Percentiles rank a stretch among this genome's conserved stretches.
phyloP scores from a whole-genome alignment of 768 basidiomycete species.

The Russula sp. region DNA sequence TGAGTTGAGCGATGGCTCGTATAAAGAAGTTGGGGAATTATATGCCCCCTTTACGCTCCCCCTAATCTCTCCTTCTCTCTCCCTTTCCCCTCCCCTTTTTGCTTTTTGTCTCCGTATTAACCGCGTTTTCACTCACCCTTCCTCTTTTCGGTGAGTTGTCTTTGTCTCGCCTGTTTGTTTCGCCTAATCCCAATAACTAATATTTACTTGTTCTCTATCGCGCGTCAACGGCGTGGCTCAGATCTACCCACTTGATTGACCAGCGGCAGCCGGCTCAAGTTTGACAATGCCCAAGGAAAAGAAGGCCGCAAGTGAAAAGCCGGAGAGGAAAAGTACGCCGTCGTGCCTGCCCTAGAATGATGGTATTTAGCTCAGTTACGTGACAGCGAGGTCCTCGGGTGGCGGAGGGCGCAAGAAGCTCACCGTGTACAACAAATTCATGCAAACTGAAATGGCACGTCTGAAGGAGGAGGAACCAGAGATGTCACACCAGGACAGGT shows the following conservation, averaged over 20 bases:
- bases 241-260: not conserved
- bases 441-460: constrained; percentile 75
- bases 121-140: not conserved
- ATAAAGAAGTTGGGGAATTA: constrained; percentile 23
- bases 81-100: constrained; percentile 8
- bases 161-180: not conserved
- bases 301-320: constrained; percentile 23
- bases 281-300: constrained; percentile 22
- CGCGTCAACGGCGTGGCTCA: constrained; percentile 7
- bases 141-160: not conserved
- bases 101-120: not conserved
- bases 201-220: not conserved
- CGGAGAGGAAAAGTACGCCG: constrained; percentile 23
- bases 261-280: not conserved
- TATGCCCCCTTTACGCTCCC: constrained; percentile 28
- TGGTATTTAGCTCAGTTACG: constrained; percentile 20
- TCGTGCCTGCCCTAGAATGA: not conserved
- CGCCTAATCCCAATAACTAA: not conserved
- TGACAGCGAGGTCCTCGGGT: constrained; percentile 46
- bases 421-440: constrained; percentile 72
- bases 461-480: constrained; percentile 72
- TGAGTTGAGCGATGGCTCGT: constrained; percentile 11
- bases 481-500: constrained; percentile 71
- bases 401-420: constrained; percentile 53
- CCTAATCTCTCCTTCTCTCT: constrained; percentile 23